Evolutionary conservation across 1,284 basidiomycete species (phyloP).

Genomic region (Austroboletus niveus): DNA sequence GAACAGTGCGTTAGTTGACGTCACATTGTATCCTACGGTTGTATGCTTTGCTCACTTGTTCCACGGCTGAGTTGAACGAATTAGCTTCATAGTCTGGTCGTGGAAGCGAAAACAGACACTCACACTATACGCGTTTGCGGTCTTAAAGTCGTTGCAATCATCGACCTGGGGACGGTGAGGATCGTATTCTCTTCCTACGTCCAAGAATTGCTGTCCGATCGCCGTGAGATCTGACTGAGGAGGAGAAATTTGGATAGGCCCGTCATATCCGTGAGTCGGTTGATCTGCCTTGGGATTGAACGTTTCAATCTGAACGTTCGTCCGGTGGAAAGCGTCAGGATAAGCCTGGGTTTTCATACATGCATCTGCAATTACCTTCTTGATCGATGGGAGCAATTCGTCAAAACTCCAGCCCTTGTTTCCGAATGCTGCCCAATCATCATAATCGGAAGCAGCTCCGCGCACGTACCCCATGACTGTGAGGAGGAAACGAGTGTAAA

Average conservation of each 20-base stretch:
- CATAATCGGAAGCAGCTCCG: conserved; percentile 54
- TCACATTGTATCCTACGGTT: conserved; percentile 42
- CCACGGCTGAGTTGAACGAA: conserved; percentile 9
- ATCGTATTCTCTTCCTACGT: conserved; percentile 33
- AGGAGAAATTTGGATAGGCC: conserved; percentile 51
- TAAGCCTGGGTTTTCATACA: not conserved
- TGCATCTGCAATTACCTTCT: conserved; percentile 37
- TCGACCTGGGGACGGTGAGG: conserved; percentile 30
- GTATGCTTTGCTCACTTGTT: conserved; percentile 11
- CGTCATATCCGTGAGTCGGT: conserved; percentile 46
- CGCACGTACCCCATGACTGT: conserved; percentile 51
- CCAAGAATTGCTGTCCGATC: conserved; percentile 44
- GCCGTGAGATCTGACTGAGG: conserved; percentile 36
- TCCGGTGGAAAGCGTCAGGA: not conserved
- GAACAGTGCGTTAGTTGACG: conserved; percentile 33
- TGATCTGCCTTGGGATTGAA: conserved; percentile 36
- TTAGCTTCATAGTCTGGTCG: not conserved
- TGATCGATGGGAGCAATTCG: conserved; percentile 45
- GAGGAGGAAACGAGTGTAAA: not conserved
- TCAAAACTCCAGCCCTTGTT: conserved; percentile 54
- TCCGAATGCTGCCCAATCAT: conserved; percentile 50
- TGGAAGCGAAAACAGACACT: conserved; percentile 11
- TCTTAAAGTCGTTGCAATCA: conserved; percentile 41
- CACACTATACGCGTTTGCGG: conserved; percentile 37
- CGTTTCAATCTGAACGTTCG: conserved; percentile 43